Base-by-base conservation (phyloP, 2,329 filamentous ascomycete species). In the Aspergillus japonicus region DNA sequence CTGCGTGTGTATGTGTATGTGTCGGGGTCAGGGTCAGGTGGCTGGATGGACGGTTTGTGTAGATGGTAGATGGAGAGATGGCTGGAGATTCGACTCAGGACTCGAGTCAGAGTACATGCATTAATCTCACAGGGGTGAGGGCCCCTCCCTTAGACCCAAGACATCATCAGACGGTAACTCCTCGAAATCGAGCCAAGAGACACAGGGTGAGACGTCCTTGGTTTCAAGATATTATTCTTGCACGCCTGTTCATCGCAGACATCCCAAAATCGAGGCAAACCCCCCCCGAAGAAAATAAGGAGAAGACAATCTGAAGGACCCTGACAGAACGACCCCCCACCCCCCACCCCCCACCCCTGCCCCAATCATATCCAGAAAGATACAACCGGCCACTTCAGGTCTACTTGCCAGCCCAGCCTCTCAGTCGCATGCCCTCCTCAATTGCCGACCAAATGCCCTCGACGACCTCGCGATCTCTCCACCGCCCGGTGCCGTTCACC, bases 371-470 rank as follows among this genome's bases (percentile, higher is more conserved):
- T 49, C 42, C 26, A 56, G 31, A 31, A 19, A 42, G 47, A 56
- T 35, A 31, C 52, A 29, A 29, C 26, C 7, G 26, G 26, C 26
- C 7, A 21, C 14, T 7, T 35, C 54, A 35, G 6, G 12, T 51
- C 62, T 62, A 73, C 55, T 73, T 73, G n/a, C 68, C 62, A 55
- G 73, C 72, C 92, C 92, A 97, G 2, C 92, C 94, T 73, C 88
- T 91, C 62, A 83, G 82, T 69, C 88, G 85, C 95, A 99, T 98
- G 64, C 90, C 89, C 65, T 83, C 84, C 82, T 98, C 95, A 64
- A 99, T 90, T 4, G 86, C 82, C 71, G 89, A 90, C 95, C 95
- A 99, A 62, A 99, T 91, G 60, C 87, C 83, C 82, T 98, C 95
- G 10, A 97, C 92, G 19, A 96, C 88, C 80, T 98, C 95, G 54